Evolutionary conservation across 1,284 basidiomycete genomes (phyloP).

Genomic region (Trichosporon sp.): DNA sequence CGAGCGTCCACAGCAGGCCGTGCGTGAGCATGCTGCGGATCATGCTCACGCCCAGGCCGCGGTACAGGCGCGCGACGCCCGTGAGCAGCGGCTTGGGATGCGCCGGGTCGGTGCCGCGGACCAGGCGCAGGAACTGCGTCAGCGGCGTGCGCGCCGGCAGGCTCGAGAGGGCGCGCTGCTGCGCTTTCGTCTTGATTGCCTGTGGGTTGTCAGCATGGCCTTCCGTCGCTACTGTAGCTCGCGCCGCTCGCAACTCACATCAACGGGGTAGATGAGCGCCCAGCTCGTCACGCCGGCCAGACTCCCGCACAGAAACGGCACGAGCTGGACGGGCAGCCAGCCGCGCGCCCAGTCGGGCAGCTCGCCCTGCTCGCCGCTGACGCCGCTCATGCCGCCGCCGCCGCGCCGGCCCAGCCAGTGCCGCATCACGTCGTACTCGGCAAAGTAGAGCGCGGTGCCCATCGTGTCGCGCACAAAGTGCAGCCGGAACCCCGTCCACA

Average conservation of each 20-base stretch:
- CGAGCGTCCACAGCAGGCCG: slow-evolving; percentile 49
- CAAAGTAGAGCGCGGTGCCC: slow-evolving; percentile 49
- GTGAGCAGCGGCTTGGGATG: slow-evolving; percentile 44
- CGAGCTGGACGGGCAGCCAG: slow-evolving; percentile 38
- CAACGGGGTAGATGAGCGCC: slow-evolving; percentile 50
- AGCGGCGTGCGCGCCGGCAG: slow-evolving; percentile 38
- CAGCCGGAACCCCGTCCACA: slow-evolving; percentile 46
- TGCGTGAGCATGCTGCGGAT: slow-evolving; percentile 49
- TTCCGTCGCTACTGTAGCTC: no score
- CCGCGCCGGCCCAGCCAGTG: slow-evolving; percentile 32
- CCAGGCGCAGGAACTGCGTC: slow-evolving; percentile 41
- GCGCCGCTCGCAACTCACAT: slow-evolving; percentile 35
- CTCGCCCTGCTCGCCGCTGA: slow-evolving; percentile 32
- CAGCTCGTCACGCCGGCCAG: slow-evolving; percentile 49
- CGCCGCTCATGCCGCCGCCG: slow-evolving; percentile 1
- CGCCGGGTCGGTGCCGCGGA: slow-evolving; percentile 40
- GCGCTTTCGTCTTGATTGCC: slow-evolving; percentile 50
- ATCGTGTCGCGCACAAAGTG: slow-evolving; percentile 48
- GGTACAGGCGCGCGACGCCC: slow-evolving; percentile 44
- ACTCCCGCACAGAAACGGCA: slow-evolving; percentile 48
- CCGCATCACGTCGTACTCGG: slow-evolving; percentile 50
- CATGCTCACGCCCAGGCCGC: slow-evolving; percentile 48
- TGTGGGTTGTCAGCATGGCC: slow-evolving; percentile 22
- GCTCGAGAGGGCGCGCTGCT: slow-evolving; percentile 46
- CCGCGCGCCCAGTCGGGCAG: slow-evolving; percentile 44